Evolutionary conservation across 106 monocot species (phyloP).

Genomic region (Dendrobium nobile): DNA sequence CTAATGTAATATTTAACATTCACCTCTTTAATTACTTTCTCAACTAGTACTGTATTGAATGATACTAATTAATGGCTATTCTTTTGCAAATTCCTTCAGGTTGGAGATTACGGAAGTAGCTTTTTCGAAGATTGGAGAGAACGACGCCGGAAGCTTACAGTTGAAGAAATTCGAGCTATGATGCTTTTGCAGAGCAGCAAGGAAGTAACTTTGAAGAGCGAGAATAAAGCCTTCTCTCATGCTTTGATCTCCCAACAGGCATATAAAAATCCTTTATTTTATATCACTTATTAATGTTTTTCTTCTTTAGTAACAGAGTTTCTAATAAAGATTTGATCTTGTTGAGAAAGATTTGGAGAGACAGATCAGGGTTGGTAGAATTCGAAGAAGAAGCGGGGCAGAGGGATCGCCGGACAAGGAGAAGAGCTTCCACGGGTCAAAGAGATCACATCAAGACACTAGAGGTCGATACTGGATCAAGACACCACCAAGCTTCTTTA

Average conservation of each 20-base stretch:
- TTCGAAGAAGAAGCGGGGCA: slow-evolving; percentile 44
- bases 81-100: slow-evolving; percentile 13
- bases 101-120: slow-evolving; percentile 52
- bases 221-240: slow-evolving; percentile 48
- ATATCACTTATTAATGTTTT: not conserved
- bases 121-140: slow-evolving; percentile 55
- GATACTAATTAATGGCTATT: too few species aligned
- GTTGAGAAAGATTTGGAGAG: slow-evolving; percentile 42
- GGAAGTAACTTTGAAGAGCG: slow-evolving; percentile 14
- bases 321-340: not conserved
- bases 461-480: slow-evolving; percentile 44
- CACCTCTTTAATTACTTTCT: not conserved
- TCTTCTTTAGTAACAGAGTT: not conserved
- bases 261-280: not conserved
- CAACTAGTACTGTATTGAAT: not conserved
- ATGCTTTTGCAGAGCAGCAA: slow-evolving; percentile 44
- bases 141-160: slow-evolving; percentile 40
- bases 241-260: slow-evolving; percentile 69
- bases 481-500: slow-evolving; percentile 15
- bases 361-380: slow-evolving; percentile 18
- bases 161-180: slow-evolving; percentile 74
- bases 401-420: slow-evolving; percentile 48
- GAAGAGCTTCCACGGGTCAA: slow-evolving; percentile 60
- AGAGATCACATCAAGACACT: slow-evolving; percentile 80
- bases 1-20: not conserved